These are phyloP conservation scores for Pleurotus eryngii DNA, from an alignment of 768 basidiomycete genomes.

Conservation along the genomic window DNA sequence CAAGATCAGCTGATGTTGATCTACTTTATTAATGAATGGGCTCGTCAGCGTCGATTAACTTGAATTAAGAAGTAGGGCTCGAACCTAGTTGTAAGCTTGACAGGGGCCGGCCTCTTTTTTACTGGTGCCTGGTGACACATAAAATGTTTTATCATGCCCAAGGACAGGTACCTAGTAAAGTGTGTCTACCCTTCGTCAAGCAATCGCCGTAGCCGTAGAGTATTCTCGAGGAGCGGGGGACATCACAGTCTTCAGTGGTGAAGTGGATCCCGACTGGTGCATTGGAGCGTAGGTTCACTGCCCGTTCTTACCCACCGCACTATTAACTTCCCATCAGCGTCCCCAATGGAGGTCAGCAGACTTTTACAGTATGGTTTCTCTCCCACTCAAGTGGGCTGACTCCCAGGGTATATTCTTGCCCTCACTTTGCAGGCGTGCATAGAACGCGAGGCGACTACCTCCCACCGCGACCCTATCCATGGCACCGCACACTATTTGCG, in stretches of 20 bases:
- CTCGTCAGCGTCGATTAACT: too few species aligned
- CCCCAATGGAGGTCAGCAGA: slow-evolving; percentile 47
- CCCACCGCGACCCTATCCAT: slow-evolving; percentile 56
- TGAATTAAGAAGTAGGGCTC: too few species aligned
- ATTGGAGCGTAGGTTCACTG: slow-evolving; percentile 37
- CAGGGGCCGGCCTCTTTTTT: too few species aligned
- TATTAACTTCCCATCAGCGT: slow-evolving; percentile 28
- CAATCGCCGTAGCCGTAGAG: slow-evolving; percentile 26
- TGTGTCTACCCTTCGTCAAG: slow-evolving; percentile 41
- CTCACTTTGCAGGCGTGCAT: slow-evolving; percentile 53
- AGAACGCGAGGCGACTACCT: slow-evolving; percentile 41
- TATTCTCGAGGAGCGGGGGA: slow-evolving; percentile 12
- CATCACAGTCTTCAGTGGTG: slow-evolving; percentile 28
- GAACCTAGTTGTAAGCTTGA: too few species aligned
- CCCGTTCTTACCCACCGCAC: neutral
- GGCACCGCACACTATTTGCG: slow-evolving; percentile 58
- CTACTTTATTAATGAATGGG: too few species aligned
- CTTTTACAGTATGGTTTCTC: neutral
- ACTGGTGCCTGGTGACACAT: too few species aligned
- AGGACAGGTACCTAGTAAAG: too few species aligned
- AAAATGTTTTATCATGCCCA: too few species aligned
- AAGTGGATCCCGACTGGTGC: slow-evolving; percentile 44
- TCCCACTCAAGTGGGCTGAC: neutral
- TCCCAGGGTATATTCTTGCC: slow-evolving; percentile 56
- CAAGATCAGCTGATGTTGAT: too few species aligned